These are phyloP conservation scores for Eragrostis tef DNA, from an alignment of 202 grass and related monocot genomes.

Conservation along the genomic window DNA sequence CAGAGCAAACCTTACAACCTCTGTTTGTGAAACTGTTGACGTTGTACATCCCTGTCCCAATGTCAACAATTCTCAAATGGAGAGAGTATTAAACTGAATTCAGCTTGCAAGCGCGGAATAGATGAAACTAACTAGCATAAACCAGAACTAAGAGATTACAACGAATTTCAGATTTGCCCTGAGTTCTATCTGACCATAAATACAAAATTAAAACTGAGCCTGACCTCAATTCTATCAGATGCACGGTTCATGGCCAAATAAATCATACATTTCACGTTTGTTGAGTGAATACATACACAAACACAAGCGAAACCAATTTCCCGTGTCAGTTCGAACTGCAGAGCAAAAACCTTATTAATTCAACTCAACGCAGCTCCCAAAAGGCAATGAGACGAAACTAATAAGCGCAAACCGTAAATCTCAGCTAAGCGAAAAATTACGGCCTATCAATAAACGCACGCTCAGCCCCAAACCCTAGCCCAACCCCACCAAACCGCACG, in stretches of 20 bases:
- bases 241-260: neutral
- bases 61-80: too few species aligned
- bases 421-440: neutral
- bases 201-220: neutral
- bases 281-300: neutral
- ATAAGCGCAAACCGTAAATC: neutral
- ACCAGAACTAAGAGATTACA: too few species aligned
- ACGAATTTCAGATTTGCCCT: neutral
- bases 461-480: slow-evolving; percentile 29
- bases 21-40: too few species aligned
- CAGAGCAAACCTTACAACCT: too few species aligned
- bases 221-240: slow-evolving; percentile 7
- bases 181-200: neutral
- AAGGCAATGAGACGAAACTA: neutral
- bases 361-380: neutral
- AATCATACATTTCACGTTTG: slow-evolving; percentile 11
- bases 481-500: slow-evolving; percentile 1
- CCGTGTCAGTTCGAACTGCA: neutral
- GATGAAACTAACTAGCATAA: too few species aligned
- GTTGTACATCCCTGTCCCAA: too few species aligned
- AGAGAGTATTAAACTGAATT: neutral
- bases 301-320: neutral
- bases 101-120: neutral
- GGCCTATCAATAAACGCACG: neutral
- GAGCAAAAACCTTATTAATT: neutral